These are phyloP conservation scores for Malbranchea cinnamomea DNA, from an alignment of 2,329 filamentous ascomycete species.

Conservation along the genomic window DNA sequence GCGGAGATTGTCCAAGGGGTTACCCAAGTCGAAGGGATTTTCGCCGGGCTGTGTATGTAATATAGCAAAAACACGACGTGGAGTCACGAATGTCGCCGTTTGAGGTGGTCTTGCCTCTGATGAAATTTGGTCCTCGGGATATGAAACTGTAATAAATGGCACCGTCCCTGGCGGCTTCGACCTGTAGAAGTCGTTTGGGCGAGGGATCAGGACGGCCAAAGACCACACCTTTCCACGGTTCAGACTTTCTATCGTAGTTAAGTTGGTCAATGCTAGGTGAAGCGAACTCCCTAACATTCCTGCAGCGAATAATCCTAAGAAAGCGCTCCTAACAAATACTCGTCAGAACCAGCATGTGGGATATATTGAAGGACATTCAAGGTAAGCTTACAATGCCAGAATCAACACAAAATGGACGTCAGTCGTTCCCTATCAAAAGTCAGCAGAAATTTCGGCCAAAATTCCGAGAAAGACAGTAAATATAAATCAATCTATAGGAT, in stretches of 20 bases:
- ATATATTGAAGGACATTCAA: background rate
- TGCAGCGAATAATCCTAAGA: slow-evolving; percentile 69
- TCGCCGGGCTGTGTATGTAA: slow-evolving; percentile 57
- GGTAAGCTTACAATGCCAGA: slow-evolving; percentile 41
- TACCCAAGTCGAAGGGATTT: slow-evolving; percentile 73
- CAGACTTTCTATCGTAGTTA: slow-evolving; percentile 73
- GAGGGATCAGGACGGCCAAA: slow-evolving; percentile 58
- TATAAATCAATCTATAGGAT: background rate
- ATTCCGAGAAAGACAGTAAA: background rate
- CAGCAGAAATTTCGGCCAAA: background rate
- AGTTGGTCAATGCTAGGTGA: slow-evolving; percentile 55
- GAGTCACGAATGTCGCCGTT: slow-evolving; percentile 12
- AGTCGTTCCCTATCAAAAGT: slow-evolving; percentile 12
- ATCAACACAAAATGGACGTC: slow-evolving; percentile 52
- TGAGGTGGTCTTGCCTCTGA: slow-evolving; percentile 5
- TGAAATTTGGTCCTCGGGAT: slow-evolving; percentile 16
- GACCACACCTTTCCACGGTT: slow-evolving; percentile 48
- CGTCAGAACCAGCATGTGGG: too few relatives aligned
- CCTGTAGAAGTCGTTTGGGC: slow-evolving; percentile 21
- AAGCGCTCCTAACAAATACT: slow-evolving; percentile 32
- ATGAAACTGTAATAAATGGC: slow-evolving; percentile 23
- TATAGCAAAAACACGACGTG: slow-evolving; percentile 60
- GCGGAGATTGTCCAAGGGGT: slow-evolving; percentile 51
- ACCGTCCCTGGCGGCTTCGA: slow-evolving; percentile 22
- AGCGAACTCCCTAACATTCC: slow-evolving; percentile 63